Evolutionary conservation across 192 early-diverging fungal species (phyloP), one percentile per base, ranked within the genome.

Genomic region (Linderina pennispora): DNA sequence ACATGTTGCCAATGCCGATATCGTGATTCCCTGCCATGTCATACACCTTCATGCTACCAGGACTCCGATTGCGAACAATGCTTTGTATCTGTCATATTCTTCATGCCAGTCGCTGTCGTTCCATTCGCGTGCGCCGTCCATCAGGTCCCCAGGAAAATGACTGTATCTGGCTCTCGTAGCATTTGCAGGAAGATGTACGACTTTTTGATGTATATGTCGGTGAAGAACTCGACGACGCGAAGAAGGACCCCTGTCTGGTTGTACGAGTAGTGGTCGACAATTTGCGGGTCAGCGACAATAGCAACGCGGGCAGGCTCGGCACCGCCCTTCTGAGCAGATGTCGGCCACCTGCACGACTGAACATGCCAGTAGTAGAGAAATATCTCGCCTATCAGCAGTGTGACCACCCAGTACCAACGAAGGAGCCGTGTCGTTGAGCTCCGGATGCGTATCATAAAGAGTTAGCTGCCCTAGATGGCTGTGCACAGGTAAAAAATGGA

Each of bases 11-110:
- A 28, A 88, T 87, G 0, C 94, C 94, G 36, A 94, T 82, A 59
- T 98, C 94, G 59, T 98, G 94, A 64, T 94, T 98, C 3, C 94
- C 94, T 2, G 84, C 85, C 62, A 88, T 82, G 51, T 85, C 74
- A 11, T 77, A 73, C 2, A 81, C 58, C 16, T 45, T 52, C 7
- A 40, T 36, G 17, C 1, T 19, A 0, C 42, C 22, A 0, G 68
- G 74, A 16, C 56, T 50, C 22, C 58, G 25, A 55, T 67, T 53
- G 15, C 10, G 55, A 83, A 85, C 13, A 87, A 63, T 16, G 73
- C 43, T 10, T 63, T 22, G 40, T 82, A 80, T 2, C 85, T 70
- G 9, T 25, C 8, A 16, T 78, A 57, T 52, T 92, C 84, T 11
- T 39, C 26, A 2, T 61, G 43, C 70, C 80, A 89, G n/a, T 36